Evolutionary conservation across 2,329 filamentous ascomycete species (phyloP).

Genomic region (Colletotrichum tabaci): DNA sequence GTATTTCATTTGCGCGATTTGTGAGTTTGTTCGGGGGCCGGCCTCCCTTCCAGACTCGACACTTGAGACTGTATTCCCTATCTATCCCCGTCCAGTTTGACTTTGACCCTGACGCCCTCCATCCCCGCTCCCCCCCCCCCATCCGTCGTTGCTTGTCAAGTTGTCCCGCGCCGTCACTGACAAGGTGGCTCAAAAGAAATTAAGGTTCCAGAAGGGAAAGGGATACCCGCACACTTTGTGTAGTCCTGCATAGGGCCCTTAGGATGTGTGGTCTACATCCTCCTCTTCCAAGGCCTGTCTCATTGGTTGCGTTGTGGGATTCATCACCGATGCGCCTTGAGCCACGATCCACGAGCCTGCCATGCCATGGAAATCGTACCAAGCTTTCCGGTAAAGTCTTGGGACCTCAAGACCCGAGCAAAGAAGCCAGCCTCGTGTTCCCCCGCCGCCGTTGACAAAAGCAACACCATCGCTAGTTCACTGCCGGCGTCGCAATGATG

Average conservation of each 20-base stretch:
- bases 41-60: no score
- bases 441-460: neutral
- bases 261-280: no score
- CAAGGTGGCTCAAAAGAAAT: slow-evolving; percentile 15
- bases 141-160: slow-evolving; percentile 20
- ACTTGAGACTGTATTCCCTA: neutral
- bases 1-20: slow-evolving; percentile 35
- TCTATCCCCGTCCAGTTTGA: slow-evolving; percentile 34
- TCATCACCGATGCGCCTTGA: slow-evolving; percentile 1
- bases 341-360: slow-evolving; percentile 2
- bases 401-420: slow-evolving; percentile 9
- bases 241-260: neutral
- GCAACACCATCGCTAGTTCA: neutral
- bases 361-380: slow-evolving; percentile 26
- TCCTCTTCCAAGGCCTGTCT: neutral
- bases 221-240: slow-evolving; percentile 18
- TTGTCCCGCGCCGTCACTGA: slow-evolving; percentile 27
- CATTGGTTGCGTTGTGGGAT: slow-evolving; percentile 16
- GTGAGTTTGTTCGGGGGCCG: slow-evolving; percentile 20
- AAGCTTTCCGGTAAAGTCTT: slow-evolving; percentile 36
- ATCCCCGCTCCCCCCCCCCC: neutral
- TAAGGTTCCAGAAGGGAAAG: slow-evolving; percentile 29
- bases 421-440: slow-evolving; percentile 12
- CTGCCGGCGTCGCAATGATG: neutral
- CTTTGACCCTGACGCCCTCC: slow-evolving; percentile 5